Percentiles rank a stretch among this genome's conserved stretches.
Conservation (phyloP, 495 filamentous ascomycete genomes). For the Penicillium angulare region DNA sequence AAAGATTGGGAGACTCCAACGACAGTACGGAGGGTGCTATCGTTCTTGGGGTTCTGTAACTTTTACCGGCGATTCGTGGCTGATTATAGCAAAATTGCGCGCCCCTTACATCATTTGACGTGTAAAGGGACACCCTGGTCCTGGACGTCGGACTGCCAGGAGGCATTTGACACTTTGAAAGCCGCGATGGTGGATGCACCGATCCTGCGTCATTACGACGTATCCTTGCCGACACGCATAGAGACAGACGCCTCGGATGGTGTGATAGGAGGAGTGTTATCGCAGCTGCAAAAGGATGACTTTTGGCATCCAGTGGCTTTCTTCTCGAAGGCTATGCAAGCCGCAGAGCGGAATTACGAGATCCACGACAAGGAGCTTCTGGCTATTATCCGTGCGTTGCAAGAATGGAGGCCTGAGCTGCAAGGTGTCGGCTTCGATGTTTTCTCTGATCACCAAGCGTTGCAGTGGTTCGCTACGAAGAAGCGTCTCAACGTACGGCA, state of each 20-base stretch:
- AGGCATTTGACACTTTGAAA: constrained; percentile 13
- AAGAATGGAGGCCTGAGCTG: constrained; percentile 26
- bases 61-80: constrained; percentile 15
- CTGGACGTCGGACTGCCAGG: constrained; percentile 1
- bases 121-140: constrained; percentile 8
- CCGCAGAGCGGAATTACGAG: constrained; percentile 30
- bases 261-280: not conserved
- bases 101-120: constrained; percentile 1
- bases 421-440: constrained; percentile 9
- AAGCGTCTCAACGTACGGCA: constrained; percentile 16
- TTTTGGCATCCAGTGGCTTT: too few species aligned
- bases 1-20: constrained; percentile 1
- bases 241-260: constrained; percentile 17
- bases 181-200: not conserved
- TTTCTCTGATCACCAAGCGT: constrained; percentile 19
- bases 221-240: constrained; percentile 3
- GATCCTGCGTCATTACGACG: constrained; percentile 6
- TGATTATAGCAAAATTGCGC: constrained; percentile 2
- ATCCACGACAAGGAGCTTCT: constrained; percentile 32
- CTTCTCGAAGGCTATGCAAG: constrained; percentile 21
- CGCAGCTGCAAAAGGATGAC: too few species aligned
- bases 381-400: constrained; percentile 23
- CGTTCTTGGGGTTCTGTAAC: constrained; percentile 9
- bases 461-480: constrained; percentile 15
- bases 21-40: constrained; percentile 9